A percentile compares a stretch with the other conserved stretches of the same genome.
These are phyloP conservation scores for Sphaerobolus stellatus DNA, from an alignment of 1,284 basidiomycete genomes.

Conservation along the genomic window DNA sequence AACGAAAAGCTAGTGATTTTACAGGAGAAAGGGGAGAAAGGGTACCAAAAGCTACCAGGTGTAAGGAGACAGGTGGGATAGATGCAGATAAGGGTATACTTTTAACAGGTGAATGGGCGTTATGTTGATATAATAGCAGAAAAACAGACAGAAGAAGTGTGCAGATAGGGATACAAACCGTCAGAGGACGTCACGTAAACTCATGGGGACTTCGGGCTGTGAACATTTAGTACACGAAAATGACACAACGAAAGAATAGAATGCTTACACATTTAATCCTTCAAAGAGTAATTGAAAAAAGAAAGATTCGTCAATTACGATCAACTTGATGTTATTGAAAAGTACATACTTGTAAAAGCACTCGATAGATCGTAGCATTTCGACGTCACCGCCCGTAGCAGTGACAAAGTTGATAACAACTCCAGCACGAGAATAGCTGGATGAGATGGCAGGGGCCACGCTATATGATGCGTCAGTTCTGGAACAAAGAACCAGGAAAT, in stretches of 20 bases:
- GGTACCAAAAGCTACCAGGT: slow-evolving; percentile 44
- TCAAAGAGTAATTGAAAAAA: slow-evolving; percentile 4
- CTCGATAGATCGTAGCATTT: slow-evolving; percentile 96
- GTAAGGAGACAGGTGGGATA: slow-evolving; percentile 71
- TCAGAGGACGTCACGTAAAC: slow-evolving; percentile 67
- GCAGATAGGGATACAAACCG: slow-evolving; percentile 77
- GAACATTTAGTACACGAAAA: slow-evolving; percentile 15
- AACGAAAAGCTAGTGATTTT: slow-evolving; percentile 58
- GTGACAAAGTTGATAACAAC: slow-evolving; percentile 95
- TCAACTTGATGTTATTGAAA: slow-evolving; percentile 17
- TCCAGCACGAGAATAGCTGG: slow-evolving; percentile 77
- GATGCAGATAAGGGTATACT: slow-evolving; percentile 66
- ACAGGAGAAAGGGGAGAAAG: slow-evolving; percentile 51
- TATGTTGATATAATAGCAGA: slow-evolving; percentile 46
- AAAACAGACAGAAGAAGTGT: slow-evolving; percentile 39
- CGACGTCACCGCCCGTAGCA: slow-evolving; percentile 93
- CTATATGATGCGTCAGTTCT: slow-evolving; percentile 34
- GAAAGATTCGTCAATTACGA: slow-evolving; percentile 14
- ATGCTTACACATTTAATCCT: slow-evolving; percentile 86
- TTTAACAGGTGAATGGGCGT: slow-evolving; percentile 40
- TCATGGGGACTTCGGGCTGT: slow-evolving; percentile 84
- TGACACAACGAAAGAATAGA: background rate
- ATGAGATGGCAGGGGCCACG: slow-evolving; percentile 78
- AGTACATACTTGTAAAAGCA: slow-evolving; percentile 86
- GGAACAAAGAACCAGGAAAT: background rate